Percentiles rank a stretch among this genome's conserved stretches.
phyloP scores from a whole-genome alignment of 2,329 filamentous ascomycete species.

The Hymenoscyphus occultus region DNA sequence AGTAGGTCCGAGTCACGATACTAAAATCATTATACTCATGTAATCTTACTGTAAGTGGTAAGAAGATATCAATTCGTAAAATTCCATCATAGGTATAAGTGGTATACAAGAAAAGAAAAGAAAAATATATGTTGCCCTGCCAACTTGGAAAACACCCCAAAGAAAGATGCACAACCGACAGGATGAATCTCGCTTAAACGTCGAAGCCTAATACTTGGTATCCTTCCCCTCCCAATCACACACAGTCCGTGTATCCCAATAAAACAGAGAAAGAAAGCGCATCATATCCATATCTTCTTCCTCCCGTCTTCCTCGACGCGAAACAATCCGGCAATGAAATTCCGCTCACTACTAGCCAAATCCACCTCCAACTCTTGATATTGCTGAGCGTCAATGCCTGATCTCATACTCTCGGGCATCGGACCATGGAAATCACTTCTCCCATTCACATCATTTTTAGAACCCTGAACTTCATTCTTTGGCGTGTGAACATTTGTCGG shows the following conservation, averaged over 20 bases:
- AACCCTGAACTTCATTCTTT: not conserved
- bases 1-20: too few species aligned
- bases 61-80: too few species aligned
- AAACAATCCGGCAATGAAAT: slow-evolving; percentile 6
- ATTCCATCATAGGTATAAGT: too few species aligned
- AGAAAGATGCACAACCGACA: too few species aligned
- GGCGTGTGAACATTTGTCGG: not conserved
- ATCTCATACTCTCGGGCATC: not conserved
- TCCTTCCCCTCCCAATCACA: not conserved
- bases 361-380: slow-evolving; percentile 7
- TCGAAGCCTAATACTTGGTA: too few species aligned
- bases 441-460: not conserved
- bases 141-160: too few species aligned
- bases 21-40: too few species aligned
- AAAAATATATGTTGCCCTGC: too few species aligned
- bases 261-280: not conserved
- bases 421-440: not conserved
- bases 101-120: too few species aligned
- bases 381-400: slow-evolving; percentile 8
- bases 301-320: not conserved
- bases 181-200: too few species aligned
- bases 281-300: slow-evolving; percentile 11
- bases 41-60: too few species aligned
- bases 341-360: slow-evolving; percentile 3
- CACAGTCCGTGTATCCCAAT: not conserved